A percentile compares a stretch with the other conserved stretches of the same genome.
These are phyloP conservation scores for Rhododendron ferrugineum DNA, from an alignment of 148 eudicot species.

Conservation along the genomic window DNA sequence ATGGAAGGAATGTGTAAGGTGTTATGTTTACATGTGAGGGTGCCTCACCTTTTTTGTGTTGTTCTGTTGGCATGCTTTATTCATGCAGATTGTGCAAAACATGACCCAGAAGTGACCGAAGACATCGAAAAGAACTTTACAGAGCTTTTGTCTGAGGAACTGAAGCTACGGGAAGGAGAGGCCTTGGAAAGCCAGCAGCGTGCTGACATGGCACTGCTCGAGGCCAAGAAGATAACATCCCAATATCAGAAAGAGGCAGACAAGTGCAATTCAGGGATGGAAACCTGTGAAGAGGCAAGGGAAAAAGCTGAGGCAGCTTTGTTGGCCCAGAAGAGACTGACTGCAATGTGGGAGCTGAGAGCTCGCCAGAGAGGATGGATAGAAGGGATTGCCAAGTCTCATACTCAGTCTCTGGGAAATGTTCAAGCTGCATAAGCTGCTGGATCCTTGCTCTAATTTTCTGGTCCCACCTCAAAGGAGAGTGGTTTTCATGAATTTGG, in stretches of 20 bases:
- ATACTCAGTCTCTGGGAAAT: constrained; percentile 14
- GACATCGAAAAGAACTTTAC: constrained; percentile 56
- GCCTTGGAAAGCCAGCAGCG: constrained; percentile 55
- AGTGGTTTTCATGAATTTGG: constrained; percentile 2
- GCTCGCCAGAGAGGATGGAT: constrained; percentile 79
- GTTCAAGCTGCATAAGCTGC: constrained; percentile 12
- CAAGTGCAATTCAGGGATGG: constrained; percentile 86
- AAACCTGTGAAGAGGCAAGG: constrained; percentile 85
- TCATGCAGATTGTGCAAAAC: constrained; percentile 67
- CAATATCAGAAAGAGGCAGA: constrained; percentile 83
- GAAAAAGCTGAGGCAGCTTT: constrained; percentile 65
- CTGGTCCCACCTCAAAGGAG: constrained; percentile 3
- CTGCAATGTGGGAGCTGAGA: constrained; percentile 60
- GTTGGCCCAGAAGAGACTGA: constrained; percentile 42
- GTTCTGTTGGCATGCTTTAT: neutral
- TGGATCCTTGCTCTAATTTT: neutral
- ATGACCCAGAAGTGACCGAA: constrained; percentile 61
- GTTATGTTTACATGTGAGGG: neutral
- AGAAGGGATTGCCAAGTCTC: constrained; percentile 34
- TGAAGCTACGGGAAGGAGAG: constrained; percentile 58
- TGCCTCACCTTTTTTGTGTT: neutral
- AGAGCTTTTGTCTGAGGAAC: constrained; percentile 58
- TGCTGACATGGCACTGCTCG: constrained; percentile 65
- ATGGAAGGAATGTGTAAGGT: neutral
- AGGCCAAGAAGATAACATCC: constrained; percentile 76